phyloP scores from a whole-genome alignment of 148 eudicot species.

The Spergularia bocconei region DNA sequence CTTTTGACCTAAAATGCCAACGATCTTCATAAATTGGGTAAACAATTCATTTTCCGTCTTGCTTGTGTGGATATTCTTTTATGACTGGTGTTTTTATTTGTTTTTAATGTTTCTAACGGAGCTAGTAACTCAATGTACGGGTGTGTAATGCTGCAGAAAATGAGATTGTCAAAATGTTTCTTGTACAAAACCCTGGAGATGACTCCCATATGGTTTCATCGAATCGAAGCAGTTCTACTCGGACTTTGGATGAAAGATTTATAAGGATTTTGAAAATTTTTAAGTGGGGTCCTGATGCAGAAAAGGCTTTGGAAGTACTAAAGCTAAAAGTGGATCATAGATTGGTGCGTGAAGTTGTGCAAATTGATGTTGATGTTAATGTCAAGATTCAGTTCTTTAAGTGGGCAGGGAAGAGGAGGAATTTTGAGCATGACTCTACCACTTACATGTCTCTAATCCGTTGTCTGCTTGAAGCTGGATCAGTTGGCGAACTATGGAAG shows the following conservation, averaged over 20 bases:
- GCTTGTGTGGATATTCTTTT: background rate
- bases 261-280: slow-evolving; percentile 87
- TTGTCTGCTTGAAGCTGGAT: slow-evolving; percentile 69
- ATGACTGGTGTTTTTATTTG: background rate
- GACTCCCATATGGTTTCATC: slow-evolving; percentile 32
- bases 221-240: slow-evolving; percentile 28
- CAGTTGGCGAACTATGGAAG: slow-evolving; percentile 84
- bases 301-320: slow-evolving; percentile 93
- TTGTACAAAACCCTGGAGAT: slow-evolving; percentile 39
- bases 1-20: background rate
- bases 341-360: slow-evolving; percentile 84
- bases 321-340: slow-evolving; percentile 81
- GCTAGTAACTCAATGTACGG: background rate
- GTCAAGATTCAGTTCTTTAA: slow-evolving; percentile 85
- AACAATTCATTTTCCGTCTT: background rate
- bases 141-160: slow-evolving; percentile 43
- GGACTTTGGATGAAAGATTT: slow-evolving; percentile 82
- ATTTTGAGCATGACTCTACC: slow-evolving; percentile 77
- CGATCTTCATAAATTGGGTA: background rate
- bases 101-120: background rate
- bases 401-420: slow-evolving; percentile 89
- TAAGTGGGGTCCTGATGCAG: slow-evolving; percentile 98
- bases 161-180: slow-evolving; percentile 88
- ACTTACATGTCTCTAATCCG: slow-evolving; percentile 71
- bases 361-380: slow-evolving; percentile 68